These are phyloP conservation scores for Pyrus bretschneideri DNA, from an alignment of 306 rosid species.

Conservation along the genomic window DNA sequence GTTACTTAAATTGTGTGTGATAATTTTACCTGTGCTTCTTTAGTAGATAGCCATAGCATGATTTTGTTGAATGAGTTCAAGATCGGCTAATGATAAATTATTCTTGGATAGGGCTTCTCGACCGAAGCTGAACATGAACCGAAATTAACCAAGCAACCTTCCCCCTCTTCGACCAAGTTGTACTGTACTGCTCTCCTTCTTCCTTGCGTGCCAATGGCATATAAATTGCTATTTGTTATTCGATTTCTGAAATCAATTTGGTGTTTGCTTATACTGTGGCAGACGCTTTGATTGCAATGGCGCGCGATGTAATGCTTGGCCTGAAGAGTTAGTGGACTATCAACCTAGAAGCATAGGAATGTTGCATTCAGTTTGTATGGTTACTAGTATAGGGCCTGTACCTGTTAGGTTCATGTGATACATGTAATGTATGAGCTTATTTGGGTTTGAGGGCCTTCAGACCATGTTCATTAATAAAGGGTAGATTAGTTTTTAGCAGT, in stretches of 20 bases:
- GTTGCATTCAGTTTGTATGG: too few relatives aligned
- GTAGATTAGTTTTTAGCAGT: too few relatives aligned
- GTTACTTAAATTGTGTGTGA: neutral
- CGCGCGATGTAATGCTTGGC: neutral
- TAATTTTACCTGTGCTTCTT: neutral
- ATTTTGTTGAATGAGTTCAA: neutral
- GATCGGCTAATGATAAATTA: constrained; percentile 21
- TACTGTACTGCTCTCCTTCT: neutral
- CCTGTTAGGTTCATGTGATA: too few relatives aligned
- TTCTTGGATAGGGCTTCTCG: constrained; percentile 29
- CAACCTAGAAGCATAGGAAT: neutral
- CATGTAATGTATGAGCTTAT: neutral
- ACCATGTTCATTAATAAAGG: too few relatives aligned
- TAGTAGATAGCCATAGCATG: neutral
- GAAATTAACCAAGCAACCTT: constrained; percentile 7
- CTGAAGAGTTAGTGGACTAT: neutral
- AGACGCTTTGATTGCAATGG: neutral
- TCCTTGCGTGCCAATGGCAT: neutral
- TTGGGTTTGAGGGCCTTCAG: neutral
- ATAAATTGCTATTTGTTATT: neutral
- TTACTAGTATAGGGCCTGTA: too few relatives aligned
- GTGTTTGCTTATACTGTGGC: neutral
- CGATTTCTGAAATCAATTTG: constrained; percentile 1
- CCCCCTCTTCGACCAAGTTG: constrained; percentile 9
- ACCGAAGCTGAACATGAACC: constrained; percentile 29